Base-by-base conservation (phyloP, 306 rosid genomes). In the Amphicarpaea edgeworthii region DNA sequence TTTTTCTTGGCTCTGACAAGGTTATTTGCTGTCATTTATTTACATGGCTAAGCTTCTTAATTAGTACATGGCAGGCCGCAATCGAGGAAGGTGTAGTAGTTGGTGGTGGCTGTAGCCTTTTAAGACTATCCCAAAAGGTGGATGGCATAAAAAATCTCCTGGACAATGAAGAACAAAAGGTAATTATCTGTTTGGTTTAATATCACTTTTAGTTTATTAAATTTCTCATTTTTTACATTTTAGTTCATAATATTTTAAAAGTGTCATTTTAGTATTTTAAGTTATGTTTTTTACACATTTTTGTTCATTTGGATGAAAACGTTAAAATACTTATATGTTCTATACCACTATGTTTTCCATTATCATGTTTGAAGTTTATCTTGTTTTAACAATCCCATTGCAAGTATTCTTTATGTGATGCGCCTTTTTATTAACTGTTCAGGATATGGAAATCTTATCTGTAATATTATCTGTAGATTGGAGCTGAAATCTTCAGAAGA, bases 81-180 rank as follows among this genome's bases (percentile, higher is more conserved):
- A 94, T 94, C 16, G 96, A 92, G 77, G 98, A 92, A 88, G 98
- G 98, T 67, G 88, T 94, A 28, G 97, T 92, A 64, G 97, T 92
- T 83, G 97, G 97, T 41, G 98, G 98, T 42, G 98, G 98, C 23
- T 94, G 96, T 79, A 80, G 93, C 90, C 96, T 94, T 83, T 78
- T 91, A 81, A 86, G 98, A 85, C 83, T 92, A 34, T 94, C 97
- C 11, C 57, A 70, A 32, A 92, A 79, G 88, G 86, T 92, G 64
- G 96, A 92, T 83, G 77, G 47, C 59, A 87, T 94, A 72, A 94
- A 94, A 86, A 55, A 37, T 24, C 77, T 59, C 58, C 78, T 94
- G 57, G 97, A 94, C 74, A 90, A 92, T 79, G 95, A 91, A 73
- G 98, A 94, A 79, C 98, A 90, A 76, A 82, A 68, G 87, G 98